Base-by-base conservation (phyloP, 1,284 basidiomycete species). In the Kwoniella shivajii region DNA sequence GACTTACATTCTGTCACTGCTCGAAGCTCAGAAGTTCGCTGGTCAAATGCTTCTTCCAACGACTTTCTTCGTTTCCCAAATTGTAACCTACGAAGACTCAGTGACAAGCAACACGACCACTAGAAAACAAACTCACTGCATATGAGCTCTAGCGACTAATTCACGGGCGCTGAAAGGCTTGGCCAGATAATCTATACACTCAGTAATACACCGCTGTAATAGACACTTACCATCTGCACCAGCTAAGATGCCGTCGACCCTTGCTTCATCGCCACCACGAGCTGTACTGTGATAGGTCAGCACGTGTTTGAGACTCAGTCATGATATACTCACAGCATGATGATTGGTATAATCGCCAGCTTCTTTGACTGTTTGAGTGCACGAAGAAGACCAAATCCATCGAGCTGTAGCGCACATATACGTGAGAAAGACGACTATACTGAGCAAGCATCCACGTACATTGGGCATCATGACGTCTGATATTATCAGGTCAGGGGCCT, bases 401-500 rank as follows among this genome's bases (percentile, higher is more conserved):
- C 67, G 11, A 73, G 55, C 69, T 73, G 44, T 22, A 4, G 9
- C 29, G 3, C 11, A 2, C 16, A 24, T 18, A 20, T 27, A 10
- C 16, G 9, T 6, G 9, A 11, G 2, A 14, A 7, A 22, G 20
- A 5, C 2, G 22, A 20, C 20, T 4, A 2, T 9, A 26, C 13
- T 29, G 20, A 16, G n/a, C 20, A 37, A 20, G n/a, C 14, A 16
- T 37, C 33, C 14, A 57, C 67, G 61, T 48, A 74, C 65, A 27
- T 66, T 63, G 2, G 78, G 78, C 77, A 80, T 78, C 73, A 78
- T 78, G 6, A 79, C 74, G 53, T 81, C 80, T 1, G 75, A 72
- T 10, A 80, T 64, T 53, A 81, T 74, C 22, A 77, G 59, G 39
- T 75, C 63, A 43, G 73, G 68, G 7, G 59, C 45, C 6, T 47